A percentile compares a stretch with the other conserved stretches of the same genome.
These are phyloP conservation scores for Cyclotella choctawhatcheeana DNA, from an alignment of 108 stramenopile species.

Conservation along the genomic window DNA sequence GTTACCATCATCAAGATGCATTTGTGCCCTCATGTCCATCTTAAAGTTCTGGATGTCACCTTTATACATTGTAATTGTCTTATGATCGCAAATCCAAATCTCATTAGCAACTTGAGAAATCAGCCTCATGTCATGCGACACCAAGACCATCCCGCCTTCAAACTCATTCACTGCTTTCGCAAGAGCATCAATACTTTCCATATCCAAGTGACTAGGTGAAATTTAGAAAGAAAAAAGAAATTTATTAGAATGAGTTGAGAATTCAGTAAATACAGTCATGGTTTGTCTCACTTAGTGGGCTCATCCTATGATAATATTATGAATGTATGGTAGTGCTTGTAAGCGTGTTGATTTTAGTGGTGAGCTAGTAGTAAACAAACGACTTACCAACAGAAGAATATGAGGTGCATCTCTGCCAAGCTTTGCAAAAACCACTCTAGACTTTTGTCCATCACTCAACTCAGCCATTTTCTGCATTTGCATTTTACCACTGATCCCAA, in stretches of 20 bases:
- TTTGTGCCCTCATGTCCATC: slow-evolving; percentile 86
- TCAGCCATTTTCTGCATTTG: slow-evolving; percentile 93
- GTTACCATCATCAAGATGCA: slow-evolving; percentile 72
- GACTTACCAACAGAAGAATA: slow-evolving; percentile 77
- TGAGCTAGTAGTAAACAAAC: background rate
- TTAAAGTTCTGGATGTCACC: slow-evolving; percentile 96
- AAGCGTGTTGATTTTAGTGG: slow-evolving; percentile 8
- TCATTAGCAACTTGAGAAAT: slow-evolving; percentile 97
- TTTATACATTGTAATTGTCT: slow-evolving; percentile 82
- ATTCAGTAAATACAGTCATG: no score
- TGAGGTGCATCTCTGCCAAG: slow-evolving; percentile 96
- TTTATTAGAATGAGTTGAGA: no score
- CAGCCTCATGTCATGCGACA: slow-evolving; percentile 99
- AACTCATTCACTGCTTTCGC: slow-evolving; percentile 98
- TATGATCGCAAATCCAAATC: slow-evolving; percentile 98
- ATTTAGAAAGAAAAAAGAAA: slow-evolving; percentile 8
- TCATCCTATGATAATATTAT: slow-evolving; percentile 59
- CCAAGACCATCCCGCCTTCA: slow-evolving; percentile 95
- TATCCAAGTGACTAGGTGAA: slow-evolving; percentile 47
- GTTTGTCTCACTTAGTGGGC: no score
- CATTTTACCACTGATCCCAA: slow-evolving; percentile 94
- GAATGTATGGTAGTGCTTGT: slow-evolving; percentile 1
- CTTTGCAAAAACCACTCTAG: slow-evolving; percentile 96
- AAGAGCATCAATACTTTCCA: slow-evolving; percentile 98
- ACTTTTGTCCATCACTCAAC: slow-evolving; percentile 95